Base-by-base conservation (phyloP, 2,329 filamentous ascomycete genomes). In the Scytalidium lignicola region DNA sequence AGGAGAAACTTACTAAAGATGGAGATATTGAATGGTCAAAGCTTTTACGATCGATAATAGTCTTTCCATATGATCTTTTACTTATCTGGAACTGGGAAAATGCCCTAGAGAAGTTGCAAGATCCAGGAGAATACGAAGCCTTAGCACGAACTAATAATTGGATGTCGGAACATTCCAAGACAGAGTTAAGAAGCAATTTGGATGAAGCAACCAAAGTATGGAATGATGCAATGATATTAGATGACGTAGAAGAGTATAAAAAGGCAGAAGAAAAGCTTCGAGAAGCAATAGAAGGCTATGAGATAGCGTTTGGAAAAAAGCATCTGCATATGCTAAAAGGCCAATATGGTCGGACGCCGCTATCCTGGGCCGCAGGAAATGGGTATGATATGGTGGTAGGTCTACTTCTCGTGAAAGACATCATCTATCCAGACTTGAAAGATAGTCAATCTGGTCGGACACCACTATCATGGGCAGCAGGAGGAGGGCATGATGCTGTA, bases 311-410 rank as follows among this genome's bases (percentile, higher is more conserved):
- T 47, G 39, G 19, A 41, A 10, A 44, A 46, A 41, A 47, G 29
- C 10, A 51, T 51, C 39, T 13, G 6, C 21, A 46, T 13, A 48
- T 18, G 12, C 41, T 40, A 17, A 26, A 17, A 32, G 9, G 20
- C 18, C 21, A 44, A 21, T 44, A 43, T 21, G 21, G 17, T 43
- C 21, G 12, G 13, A 44, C 42, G 22, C 42, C 42, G 13, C 42
- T 44, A 2, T 44, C 8, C 3, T 23, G n/a, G 8, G 42, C 19
- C 4, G 42, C 42, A 13, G 2, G 22, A 17, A 26, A 28, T 28
- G 26, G 26, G 7, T n/a, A n/a, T n/a, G n/a, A n/a, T n/a, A n/a
- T n/a, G n/a, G 65, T 67, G 57, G 57, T 62, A 12, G 52, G 63
- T 21, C 12, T 7, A 43, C 40, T 48, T 41, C 44, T 44, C 43